Evolutionary conservation across 768 basidiomycete genomes (phyloP), one percentile per base, ranked within the genome.

Genomic region (Tricholoma bakamatsutake): DNA sequence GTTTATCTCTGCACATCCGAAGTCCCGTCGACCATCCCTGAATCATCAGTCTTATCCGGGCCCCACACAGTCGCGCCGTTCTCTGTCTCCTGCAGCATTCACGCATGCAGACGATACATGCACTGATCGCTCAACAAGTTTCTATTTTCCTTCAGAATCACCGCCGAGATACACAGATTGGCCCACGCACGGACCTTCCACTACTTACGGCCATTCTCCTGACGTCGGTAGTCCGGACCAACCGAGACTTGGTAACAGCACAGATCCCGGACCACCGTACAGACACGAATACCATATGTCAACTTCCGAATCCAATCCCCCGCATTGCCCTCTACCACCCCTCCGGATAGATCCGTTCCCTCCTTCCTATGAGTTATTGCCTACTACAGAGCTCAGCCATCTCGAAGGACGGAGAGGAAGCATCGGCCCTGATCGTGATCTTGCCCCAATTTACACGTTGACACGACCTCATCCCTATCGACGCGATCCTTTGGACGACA

Each of bases 401-500:
- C 31, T 52, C 24, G 66, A 66, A 18, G 59, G 57, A 11, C 60
- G 65, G 51, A 61, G 68, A 59, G 68, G 65, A 18, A 65, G 63
- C 21, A 53, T 65, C 52, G 67, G 66, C 4, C 66, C 61, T 13
- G 58, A 66, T 35, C 67, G 71, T 6, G 77, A 76, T 56, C 76
- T 88, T 13, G 83, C 81, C 6, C 85, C 87, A 12, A 73, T 89
- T 49, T 71, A 79, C 52, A 70, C 79, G 17, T 71, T 87, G 54
- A 76, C 73, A 45, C 77, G 83, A 18, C 71, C 66, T 42, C 80
- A 81, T 59, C 78, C 80, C 6, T 87, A 84, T 54, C 74, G 78
- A 49, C 77, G 87, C 55, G 76, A 84, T 54, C 82, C 81, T 24
- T 61, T 75, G 28, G 87, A 89, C 66, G 87, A 88, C 60, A 76